phyloP scores from a whole-genome alignment of 2,329 filamentous ascomycete genomes.

The Pestalotiopsis sp. region DNA sequence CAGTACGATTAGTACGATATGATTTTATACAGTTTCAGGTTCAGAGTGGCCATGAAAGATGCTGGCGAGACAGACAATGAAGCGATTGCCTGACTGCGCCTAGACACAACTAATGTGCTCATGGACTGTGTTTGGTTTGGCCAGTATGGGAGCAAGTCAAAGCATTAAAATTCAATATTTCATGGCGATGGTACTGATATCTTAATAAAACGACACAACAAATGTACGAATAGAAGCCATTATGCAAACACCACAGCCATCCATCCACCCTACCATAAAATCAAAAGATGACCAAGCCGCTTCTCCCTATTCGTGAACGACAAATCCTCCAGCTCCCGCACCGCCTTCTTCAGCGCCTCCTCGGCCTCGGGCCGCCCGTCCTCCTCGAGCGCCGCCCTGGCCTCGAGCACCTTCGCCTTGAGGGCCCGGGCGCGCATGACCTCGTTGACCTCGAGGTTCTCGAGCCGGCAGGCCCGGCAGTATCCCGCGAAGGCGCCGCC shows the following conservation, averaged over 20 bases:
- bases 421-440: neutral
- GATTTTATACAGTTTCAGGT: too few relatives aligned
- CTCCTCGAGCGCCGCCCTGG: neutral
- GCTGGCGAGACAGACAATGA: too few relatives aligned
- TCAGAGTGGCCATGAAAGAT: too few relatives aligned
- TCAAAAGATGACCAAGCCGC: neutral
- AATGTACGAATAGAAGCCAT: neutral
- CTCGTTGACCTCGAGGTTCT: neutral
- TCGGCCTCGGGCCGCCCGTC: neutral
- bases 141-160: too few relatives aligned
- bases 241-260: neutral
- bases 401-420: neutral
- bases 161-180: neutral
- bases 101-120: too few relatives aligned
- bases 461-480: neutral
- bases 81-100: too few relatives aligned
- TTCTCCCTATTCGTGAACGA: neutral
- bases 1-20: neutral
- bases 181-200: neutral
- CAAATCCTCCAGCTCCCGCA: neutral
- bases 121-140: too few relatives aligned
- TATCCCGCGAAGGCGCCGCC: neutral
- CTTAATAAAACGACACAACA: neutral
- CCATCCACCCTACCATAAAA: neutral
- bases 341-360: neutral